Percentiles rank a stretch among this genome's conserved stretches.
Evolutionary conservation across 352 stramenopile species (phyloP).

Genomic region (Globisporangium iwayamae): DNA sequence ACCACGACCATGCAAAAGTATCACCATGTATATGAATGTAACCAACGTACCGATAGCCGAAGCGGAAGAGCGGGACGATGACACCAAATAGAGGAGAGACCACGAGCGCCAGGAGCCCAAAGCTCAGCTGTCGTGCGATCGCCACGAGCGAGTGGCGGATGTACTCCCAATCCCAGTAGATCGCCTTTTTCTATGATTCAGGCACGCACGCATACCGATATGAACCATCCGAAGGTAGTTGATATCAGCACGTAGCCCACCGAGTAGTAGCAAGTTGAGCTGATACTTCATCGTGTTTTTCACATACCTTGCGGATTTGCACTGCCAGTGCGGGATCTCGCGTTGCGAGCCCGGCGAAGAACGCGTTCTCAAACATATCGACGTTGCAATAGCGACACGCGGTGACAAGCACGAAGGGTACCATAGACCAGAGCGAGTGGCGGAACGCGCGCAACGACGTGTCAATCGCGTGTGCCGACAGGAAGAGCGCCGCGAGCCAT

Average conservation of each 20-base stretch:
- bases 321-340: conserved; percentile 36
- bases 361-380: conserved; percentile 63
- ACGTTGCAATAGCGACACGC: conserved; percentile 56
- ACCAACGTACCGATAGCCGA: conserved; percentile 4
- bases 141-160: conserved; percentile 45
- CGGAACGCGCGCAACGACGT: conserved; percentile 47
- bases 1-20: background rate
- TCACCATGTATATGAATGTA: background rate
- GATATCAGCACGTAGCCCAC: no score
- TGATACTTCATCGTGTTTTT: no score
- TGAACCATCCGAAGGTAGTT: no score
- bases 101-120: conserved; percentile 48
- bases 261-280: no score
- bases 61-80: conserved; percentile 7
- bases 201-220: no score
- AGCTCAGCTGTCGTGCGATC: conserved; percentile 40
- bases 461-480: conserved; percentile 39
- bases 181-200: conserved; percentile 35
- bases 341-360: conserved; percentile 54
- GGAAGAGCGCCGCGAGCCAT: conserved; percentile 44
- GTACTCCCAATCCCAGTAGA: conserved; percentile 79
- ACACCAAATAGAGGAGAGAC: conserved; percentile 15
- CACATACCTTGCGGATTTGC: conserved; percentile 36
- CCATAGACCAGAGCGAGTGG: conserved; percentile 39
- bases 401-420: conserved; percentile 56